phyloP scores from a whole-genome alignment of 768 basidiomycete genomes.

The Boletus barrowsii region DNA sequence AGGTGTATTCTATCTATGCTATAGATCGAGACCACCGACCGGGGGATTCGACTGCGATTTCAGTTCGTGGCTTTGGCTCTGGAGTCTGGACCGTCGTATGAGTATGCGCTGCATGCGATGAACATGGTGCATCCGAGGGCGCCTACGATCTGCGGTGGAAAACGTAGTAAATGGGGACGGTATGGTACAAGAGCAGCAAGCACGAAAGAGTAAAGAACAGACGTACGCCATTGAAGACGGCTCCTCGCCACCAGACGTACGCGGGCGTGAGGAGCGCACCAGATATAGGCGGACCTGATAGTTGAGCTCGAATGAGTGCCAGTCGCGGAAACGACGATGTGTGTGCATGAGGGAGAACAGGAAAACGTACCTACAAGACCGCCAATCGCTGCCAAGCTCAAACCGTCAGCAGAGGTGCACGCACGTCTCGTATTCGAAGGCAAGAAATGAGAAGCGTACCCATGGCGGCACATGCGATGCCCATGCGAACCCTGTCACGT shows the following conservation, averaged over 20 bases:
- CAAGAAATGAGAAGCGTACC: conserved; percentile 26
- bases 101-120: conserved; percentile 25
- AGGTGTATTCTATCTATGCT: not conserved
- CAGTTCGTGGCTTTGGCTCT: not conserved
- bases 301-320: not conserved
- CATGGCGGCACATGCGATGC: conserved; percentile 47
- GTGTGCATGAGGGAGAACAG: not conserved
- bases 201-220: not conserved
- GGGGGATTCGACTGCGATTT: not conserved
- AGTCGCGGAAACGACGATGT: not conserved
- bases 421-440: not conserved
- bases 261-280: conserved; percentile 51
- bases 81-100: conserved; percentile 5
- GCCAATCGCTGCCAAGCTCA: conserved; percentile 16
- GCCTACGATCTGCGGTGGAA: conserved; percentile 13
- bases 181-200: too few relatives aligned
- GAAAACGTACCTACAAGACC: conserved; percentile 20
- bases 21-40: not conserved
- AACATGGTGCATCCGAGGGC: conserved; percentile 26
- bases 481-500: conserved; percentile 38
- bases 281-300: conserved; percentile 50
- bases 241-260: conserved; percentile 59
- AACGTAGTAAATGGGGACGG: not conserved
- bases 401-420: not conserved
- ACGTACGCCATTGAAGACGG: conserved; percentile 48